A percentile compares a stretch with the other conserved stretches of the same genome.
Evolutionary conservation across 2,329 filamentous ascomycete species (phyloP).

Genomic region (Colletotrichum sansevieriae): DNA sequence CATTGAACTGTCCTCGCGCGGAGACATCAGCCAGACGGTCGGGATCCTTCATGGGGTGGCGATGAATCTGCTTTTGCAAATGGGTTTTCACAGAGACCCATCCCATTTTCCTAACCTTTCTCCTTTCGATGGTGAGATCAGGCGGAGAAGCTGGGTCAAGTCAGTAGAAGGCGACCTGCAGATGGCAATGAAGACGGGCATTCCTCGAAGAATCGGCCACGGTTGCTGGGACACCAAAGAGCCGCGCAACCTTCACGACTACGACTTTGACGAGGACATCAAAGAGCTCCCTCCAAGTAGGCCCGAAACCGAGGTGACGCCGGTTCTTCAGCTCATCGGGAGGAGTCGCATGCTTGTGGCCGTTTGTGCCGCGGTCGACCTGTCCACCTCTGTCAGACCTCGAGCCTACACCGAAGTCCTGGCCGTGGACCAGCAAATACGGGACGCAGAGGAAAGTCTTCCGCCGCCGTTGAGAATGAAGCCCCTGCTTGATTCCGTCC

Average conservation of each 20-base stretch:
- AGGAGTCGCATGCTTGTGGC: constrained; percentile 43
- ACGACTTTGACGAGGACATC: constrained; percentile 54
- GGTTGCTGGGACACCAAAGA: constrained; percentile 55
- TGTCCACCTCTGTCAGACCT: constrained; percentile 41
- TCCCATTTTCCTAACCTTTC: constrained; percentile 56
- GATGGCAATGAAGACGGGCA: constrained; percentile 57
- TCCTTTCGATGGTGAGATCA: constrained; percentile 59
- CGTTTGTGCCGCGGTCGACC: constrained; percentile 44
- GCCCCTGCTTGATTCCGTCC: constrained; percentile 39
- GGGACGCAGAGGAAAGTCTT: constrained; percentile 44
- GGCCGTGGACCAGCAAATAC: constrained; percentile 45
- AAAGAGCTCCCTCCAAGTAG: constrained; percentile 53
- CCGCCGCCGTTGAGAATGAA: constrained; percentile 45
- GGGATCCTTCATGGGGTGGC: constrained; percentile 23
- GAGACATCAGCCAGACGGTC: constrained; percentile 14
- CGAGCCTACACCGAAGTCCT: constrained; percentile 42
- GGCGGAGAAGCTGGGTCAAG: constrained; percentile 58
- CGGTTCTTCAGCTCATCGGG: constrained; percentile 44
- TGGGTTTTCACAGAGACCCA: constrained; percentile 56
- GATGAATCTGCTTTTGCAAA: constrained; percentile 21
- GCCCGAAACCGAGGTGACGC: constrained; percentile 48
- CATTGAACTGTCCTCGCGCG: constrained; percentile 48
- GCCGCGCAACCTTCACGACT: constrained; percentile 59
- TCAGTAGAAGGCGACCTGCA: constrained; percentile 57
- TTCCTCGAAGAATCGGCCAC: constrained; percentile 57